These are phyloP conservation scores for Colletotrichum magnum DNA, from an alignment of 2,329 filamentous ascomycete genomes.

Conservation along the genomic window DNA sequence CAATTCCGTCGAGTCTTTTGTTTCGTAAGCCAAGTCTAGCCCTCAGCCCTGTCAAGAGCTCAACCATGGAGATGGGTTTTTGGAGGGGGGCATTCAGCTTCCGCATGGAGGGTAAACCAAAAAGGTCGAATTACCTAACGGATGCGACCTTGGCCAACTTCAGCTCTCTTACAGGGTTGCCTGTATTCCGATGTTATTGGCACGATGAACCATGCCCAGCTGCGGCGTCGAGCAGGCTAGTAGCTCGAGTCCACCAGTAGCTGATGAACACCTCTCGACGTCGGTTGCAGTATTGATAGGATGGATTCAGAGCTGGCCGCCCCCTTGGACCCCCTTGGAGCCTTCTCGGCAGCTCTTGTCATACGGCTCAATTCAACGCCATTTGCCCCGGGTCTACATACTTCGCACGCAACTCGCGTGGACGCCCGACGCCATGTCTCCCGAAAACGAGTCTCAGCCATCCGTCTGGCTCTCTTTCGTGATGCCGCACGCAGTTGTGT, in stretches of 20 bases:
- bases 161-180: slow-evolving; percentile 6
- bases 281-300: neutral
- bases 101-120: neutral
- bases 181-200: slow-evolving; percentile 7
- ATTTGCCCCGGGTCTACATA: neutral
- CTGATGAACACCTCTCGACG: neutral
- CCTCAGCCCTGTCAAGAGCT: neutral
- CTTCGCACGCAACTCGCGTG: slow-evolving; percentile 25
- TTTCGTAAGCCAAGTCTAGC: slow-evolving; percentile 14
- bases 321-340: neutral
- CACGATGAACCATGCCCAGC: no score
- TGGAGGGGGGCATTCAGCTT: neutral
- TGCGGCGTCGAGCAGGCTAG: neutral
- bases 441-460: neutral
- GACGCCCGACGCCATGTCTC: slow-evolving; percentile 9
- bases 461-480: neutral
- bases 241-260: neutral
- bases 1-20: neutral
- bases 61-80: neutral
- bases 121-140: slow-evolving; percentile 1
- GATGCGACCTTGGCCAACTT: slow-evolving; percentile 13
- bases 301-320: slow-evolving; percentile 5
- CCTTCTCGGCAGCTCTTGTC: slow-evolving; percentile 6
- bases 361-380: slow-evolving; percentile 13
- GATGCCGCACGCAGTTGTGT: slow-evolving; percentile 18